Base-by-base conservation (phyloP, 23 red algal species). In the Gracilaria caudata region DNA sequence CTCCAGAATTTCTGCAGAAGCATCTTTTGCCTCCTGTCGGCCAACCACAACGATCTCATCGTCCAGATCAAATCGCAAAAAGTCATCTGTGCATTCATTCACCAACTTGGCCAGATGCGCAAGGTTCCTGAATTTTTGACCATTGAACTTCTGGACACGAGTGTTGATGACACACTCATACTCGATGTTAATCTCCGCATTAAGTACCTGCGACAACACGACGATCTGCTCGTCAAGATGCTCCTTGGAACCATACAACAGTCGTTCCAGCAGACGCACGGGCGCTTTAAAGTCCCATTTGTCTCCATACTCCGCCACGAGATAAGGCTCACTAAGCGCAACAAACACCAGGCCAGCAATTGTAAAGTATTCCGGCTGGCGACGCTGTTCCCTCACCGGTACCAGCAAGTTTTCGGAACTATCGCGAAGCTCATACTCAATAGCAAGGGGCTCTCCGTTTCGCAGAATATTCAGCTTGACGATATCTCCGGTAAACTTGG, bases 321-420 rank as follows among this genome's bases (percentile, higher is more conserved):
- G 90, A 81, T 99, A 99, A 59, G 93, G 93, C 40, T 95, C 86
- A 63, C 85, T 91, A 24, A 99, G 84, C 19, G 84, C 86, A 43
- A 96, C 90, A 91, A 99, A 99, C 71, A 99, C 93, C 14, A 99
- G 60, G 23, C 97, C 97, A 9, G 78, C 97, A 36, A 96, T 61
- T 0, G 86, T 91, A 8, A 95, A 80, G 79, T 99, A 99, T 39
- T 94, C 86, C 26, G 92, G 78, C 59, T 70, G 79, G 38, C 81
- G 84, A 43, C 93, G 86, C 53, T 70, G 86, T 54, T 84, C 88
- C 12, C 74, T 59, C 10, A 80, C 75, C 33, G 77, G 77, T 32
- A 89, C 92, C 53, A 79, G 79, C 49, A 98, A 84, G 23, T 63
- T 60, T 51, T 93, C 91, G 11, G 86, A 81, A n/a, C 77, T 71